Conservation (phyloP, 345 rosid species). For the Brassica rapa region DNA sequence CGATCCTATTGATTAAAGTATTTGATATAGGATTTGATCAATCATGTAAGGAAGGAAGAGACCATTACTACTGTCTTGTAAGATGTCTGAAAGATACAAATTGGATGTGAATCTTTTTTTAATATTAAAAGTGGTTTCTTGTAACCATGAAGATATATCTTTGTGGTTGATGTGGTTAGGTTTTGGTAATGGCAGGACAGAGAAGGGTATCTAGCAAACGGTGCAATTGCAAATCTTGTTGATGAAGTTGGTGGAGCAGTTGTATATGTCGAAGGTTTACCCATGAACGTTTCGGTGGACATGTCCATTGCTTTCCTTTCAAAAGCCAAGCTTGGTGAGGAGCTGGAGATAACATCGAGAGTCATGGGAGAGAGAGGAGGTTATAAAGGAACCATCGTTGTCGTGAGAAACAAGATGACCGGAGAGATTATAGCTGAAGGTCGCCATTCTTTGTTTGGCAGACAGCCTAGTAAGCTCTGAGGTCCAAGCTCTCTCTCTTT, state of each 20-base stretch:
- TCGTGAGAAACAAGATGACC: conserved; percentile 63
- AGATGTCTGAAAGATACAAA: conserved; percentile 4
- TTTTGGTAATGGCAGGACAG: conserved; percentile 56
- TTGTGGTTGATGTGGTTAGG: background rate
- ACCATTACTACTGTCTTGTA: background rate
- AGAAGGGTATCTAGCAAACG: conserved; percentile 69
- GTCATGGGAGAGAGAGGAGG: conserved; percentile 68
- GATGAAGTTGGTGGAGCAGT: conserved; percentile 85
- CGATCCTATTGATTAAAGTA: background rate
- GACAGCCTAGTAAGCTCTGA: conserved; percentile 67
- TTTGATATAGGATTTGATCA: background rate
- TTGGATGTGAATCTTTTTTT: background rate
- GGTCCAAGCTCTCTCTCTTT: background rate
- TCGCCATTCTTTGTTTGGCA: conserved; percentile 82
- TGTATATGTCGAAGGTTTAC: conserved; percentile 59
- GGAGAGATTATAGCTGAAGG: conserved; percentile 93
- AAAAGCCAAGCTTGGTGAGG: conserved; percentile 69
- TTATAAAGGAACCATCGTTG: conserved; percentile 68
- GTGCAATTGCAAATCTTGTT: conserved; percentile 83
- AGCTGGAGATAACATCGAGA: conserved; percentile 73
- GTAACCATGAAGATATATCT: background rate
- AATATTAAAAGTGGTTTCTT: background rate
- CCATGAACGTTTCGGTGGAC: conserved; percentile 78
- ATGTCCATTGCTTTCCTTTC: conserved; percentile 81
- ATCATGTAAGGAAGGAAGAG: background rate